phyloP scores from a whole-genome alignment of 2,329 filamentous ascomycete genomes.

The Epichloe sibirici region DNA sequence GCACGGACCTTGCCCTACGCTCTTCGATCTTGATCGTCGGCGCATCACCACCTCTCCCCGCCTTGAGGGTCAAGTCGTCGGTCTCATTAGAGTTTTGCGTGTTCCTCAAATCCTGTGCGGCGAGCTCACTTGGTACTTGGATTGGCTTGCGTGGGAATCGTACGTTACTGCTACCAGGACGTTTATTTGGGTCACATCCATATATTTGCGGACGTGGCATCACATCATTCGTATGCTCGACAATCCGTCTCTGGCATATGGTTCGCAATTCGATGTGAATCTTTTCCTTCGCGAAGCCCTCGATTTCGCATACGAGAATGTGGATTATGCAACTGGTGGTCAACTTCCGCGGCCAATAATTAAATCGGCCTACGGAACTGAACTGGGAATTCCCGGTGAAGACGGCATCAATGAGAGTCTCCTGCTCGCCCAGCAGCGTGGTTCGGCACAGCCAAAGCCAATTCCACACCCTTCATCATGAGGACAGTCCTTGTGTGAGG shows the following conservation, averaged over 20 bases:
- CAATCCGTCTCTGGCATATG: conserved; percentile 3
- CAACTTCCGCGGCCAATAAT: conserved; percentile 20
- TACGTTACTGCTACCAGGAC: conserved; percentile 13
- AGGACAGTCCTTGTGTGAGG: too few relatives aligned
- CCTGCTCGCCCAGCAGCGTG: not conserved
- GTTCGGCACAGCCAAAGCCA: not conserved
- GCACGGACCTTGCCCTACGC: conserved; percentile 2
- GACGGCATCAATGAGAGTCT: not conserved
- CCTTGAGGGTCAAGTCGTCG: conserved; percentile 17
- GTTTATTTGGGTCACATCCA: conserved; percentile 19
- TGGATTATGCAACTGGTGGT: conserved; percentile 16
- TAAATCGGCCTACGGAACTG: conserved; percentile 11
- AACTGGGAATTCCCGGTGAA: conserved; percentile 1
- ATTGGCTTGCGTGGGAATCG: conserved; percentile 18
- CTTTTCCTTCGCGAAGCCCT: conserved; percentile 17
- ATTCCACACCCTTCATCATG: too few relatives aligned
- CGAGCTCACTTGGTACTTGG: conserved; percentile 18
- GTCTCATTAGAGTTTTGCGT: conserved; percentile 18
- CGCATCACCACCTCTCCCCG: conserved; percentile 15
- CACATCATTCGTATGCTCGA: conserved; percentile 10
- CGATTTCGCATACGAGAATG: conserved; percentile 18
- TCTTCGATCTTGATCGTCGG: conserved; percentile 10
- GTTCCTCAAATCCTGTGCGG: conserved; percentile 9
- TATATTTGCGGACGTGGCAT: conserved; percentile 16
- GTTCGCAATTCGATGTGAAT: conserved; percentile 15